Evolutionary conservation across 2,329 filamentous ascomycete genomes (phyloP), one percentile per base, ranked within the genome.

Genomic region (Alternaria solani): DNA sequence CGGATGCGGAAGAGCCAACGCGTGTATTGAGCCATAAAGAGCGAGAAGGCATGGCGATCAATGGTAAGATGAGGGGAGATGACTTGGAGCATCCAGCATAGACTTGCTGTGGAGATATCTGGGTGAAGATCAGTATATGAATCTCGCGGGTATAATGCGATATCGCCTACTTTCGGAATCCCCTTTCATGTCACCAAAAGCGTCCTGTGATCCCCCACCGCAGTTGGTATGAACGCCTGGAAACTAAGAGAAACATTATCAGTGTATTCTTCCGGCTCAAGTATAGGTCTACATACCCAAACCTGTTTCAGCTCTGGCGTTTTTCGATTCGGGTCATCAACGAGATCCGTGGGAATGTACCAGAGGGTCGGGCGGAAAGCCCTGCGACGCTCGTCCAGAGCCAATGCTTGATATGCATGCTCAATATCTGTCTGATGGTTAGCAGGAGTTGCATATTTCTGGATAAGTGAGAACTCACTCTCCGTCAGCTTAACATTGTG

Each of bases 71-170:
- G 78, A 0, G 80, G 79, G 0, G 79, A 74, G 57, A 85, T 77
- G 61, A 84, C 83, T 52, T 83, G 79, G 20, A 86, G 81, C 85
- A 87, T 87, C 85, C 85, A 87, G 2, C 82, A 82, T 3, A 86
- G 74, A 0, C 82, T 79, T 8, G 86, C 82, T 7, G 83, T 81
- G 4, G 82, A 78, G 7, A 84, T 52, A 76, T 80, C 66, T 76
- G 41, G 8, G 18, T 0, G 9, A 5, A 12, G 5, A 30, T 64
- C 51, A 59, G 59, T 47, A 7, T 41, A 18, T 20, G 2, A 14
- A 2, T 20, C 32, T 4, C 4, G 3, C 28, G 4, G 14, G 12
- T 14, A 1, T 41, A n/a, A 23, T 25, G n/a, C 14, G 7, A n/a
- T 9, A 11, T 38, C 18, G 64, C 73, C 56, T 52, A 76, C 75